Base-by-base conservation (phyloP, 139 green algal species). In the Chlamydomonas applanata region DNA sequence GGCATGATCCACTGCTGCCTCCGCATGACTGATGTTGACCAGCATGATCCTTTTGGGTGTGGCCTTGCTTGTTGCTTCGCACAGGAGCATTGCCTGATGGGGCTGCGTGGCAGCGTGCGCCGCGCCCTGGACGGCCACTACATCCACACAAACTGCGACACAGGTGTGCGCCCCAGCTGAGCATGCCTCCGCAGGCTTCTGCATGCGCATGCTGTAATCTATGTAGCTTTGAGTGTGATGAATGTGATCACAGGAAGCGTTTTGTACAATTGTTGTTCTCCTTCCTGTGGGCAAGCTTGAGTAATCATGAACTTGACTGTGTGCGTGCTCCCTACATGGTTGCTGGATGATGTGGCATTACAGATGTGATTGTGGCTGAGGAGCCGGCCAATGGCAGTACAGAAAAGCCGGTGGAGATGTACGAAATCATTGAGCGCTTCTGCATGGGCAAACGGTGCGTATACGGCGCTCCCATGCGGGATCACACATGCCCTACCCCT, bases 11-110 rank as follows among this genome's bases (percentile, higher is more conserved):
- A n/a, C n/a, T n/a, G n/a, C n/a, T n/a, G n/a, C n/a, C n/a, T n/a
- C n/a, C n/a, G n/a, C n/a, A n/a, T n/a, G n/a, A n/a, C n/a, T n/a
- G n/a, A n/a, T n/a, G n/a, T n/a, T n/a, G n/a, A n/a, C n/a, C n/a
- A n/a, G n/a, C n/a, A n/a, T n/a, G n/a, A n/a, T n/a, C n/a, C n/a
- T n/a, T n/a, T n/a, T n/a, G n/a, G n/a, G n/a, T n/a, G n/a, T n/a
- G n/a, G n/a, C n/a, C n/a, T n/a, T n/a, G n/a, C n/a, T n/a, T n/a
- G n/a, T n/a, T n/a, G n/a, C n/a, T n/a, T n/a, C n/a, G n/a, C n/a
- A 68, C 82, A 95, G 89, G 91, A 96, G 84, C 91, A 96, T 80
- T 96, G 91, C 75, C 64, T 96, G 74, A 89, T 96, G 88, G 91
- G 91, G 52, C 90, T 96, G 36, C 84, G 83, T 33, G 91, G 91